Base-by-base conservation (phyloP, 768 basidiomycete species). In the Pleurotus platypus region DNA sequence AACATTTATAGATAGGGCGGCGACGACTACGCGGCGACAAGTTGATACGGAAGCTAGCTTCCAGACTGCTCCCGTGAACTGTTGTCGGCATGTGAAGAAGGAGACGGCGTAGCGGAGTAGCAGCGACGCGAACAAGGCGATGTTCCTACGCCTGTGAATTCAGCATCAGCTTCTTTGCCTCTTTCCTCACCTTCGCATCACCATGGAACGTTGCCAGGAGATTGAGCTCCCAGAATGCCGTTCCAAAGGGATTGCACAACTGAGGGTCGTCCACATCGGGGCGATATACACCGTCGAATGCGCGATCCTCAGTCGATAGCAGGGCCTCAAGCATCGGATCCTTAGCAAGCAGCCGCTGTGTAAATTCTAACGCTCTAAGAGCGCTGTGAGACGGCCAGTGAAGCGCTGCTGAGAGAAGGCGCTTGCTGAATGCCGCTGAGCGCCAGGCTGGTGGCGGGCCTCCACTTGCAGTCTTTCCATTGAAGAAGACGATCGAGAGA, bases 381-480 rank as follows among this genome's bases (percentile, higher is more conserved):
- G 86, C 84, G 9, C 81, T 75, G 1, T 71, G 64, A 3, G 91
- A 78, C 0, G 94, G 82, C 86, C 95, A 94, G 66, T 90, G 86
- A 40, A 98, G 76, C 4, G 88, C 83, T 35, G 87, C 86, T 48
- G 81, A 80, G 26, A 96, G 77, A 47, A 98, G 79, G n/a, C 96
- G 90, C 73, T 98, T 98, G 55, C 90, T 81, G 71, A 98, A 98
- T 2, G 96, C 93, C 45, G 94, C 92, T 43, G 87, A 82, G 63
- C 93, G 87, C 81, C 86, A 81, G 60, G 87, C 75, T 22, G 92
- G 83, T 39, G 39, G 18, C 13, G 51, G 24, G 24, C 51, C 39
- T 11, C 30, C 30, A 35, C 30, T 35, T 35, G 30, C 30, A 24
- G 82, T 72, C 20, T 77, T 67, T 45, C 73, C 72, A 4, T 82